These are phyloP conservation scores for Venturia nashicola DNA, from an alignment of 2,329 filamentous ascomycete species.

Conservation along the genomic window DNA sequence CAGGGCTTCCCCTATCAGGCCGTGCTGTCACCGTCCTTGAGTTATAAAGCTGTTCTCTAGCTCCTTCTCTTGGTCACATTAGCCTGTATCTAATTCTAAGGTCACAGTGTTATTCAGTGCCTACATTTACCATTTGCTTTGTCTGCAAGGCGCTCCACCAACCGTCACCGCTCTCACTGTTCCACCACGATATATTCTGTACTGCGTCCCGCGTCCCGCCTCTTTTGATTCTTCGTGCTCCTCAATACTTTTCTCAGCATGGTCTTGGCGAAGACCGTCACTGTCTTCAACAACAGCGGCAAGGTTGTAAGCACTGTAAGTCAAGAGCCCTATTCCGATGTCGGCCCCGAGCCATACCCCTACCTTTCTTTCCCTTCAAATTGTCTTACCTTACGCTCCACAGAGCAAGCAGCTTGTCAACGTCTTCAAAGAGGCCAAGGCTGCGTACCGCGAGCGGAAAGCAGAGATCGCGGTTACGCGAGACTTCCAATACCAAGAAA, in stretches of 20 bases:
- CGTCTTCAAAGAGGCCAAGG: conserved; percentile 85
- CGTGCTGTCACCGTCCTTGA: background rate
- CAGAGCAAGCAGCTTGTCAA: conserved; percentile 82
- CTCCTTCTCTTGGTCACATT: background rate
- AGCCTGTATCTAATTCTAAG: background rate
- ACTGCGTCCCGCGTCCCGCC: background rate
- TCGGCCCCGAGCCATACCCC: background rate
- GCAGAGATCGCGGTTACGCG: conserved; percentile 64
- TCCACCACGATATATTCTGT: background rate
- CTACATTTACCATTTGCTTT: background rate
- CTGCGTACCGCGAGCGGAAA: conserved; percentile 79
- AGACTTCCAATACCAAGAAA: conserved; percentile 45
- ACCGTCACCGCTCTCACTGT: background rate
- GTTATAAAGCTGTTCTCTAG: background rate
- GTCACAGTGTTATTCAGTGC: background rate
- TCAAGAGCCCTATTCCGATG: conserved; percentile 14
- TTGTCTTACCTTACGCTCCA: conserved; percentile 14
- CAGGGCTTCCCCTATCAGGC: background rate
- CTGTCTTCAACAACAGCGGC: conserved; percentile 81
- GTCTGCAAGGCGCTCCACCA: background rate
- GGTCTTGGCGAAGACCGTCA: conserved; percentile 57
- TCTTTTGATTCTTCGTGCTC: background rate
- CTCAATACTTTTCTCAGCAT: conserved; percentile 3
- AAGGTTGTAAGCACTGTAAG: conserved; percentile 82
- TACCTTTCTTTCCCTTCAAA: too few species aligned